Evolutionary conservation across 495 filamentous ascomycete species (phyloP).

Genomic region (Viridothelium virens): DNA sequence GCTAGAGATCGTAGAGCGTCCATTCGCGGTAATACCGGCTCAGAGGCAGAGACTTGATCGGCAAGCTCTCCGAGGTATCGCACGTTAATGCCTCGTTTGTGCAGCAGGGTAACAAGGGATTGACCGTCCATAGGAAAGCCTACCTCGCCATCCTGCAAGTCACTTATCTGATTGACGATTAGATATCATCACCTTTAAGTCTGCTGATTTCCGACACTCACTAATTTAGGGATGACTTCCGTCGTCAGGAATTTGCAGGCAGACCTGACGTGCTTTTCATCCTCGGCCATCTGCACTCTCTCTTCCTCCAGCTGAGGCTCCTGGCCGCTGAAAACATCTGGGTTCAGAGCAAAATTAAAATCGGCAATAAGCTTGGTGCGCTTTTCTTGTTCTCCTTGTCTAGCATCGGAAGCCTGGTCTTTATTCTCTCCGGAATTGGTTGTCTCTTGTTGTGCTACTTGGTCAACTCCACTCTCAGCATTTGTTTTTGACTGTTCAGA

Average conservation of each 20-base stretch:
- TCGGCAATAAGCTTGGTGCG: constrained; percentile 63
- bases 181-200: background rate
- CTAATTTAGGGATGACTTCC: constrained; percentile 62
- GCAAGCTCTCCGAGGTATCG: constrained; percentile 86
- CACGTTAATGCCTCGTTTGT: constrained; percentile 96
- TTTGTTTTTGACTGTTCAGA: constrained; percentile 7
- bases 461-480: constrained; percentile 19
- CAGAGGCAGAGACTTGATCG: constrained; percentile 41
- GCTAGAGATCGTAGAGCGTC: constrained; percentile 67
- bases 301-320: constrained; percentile 82
- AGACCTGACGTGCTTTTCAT: constrained; percentile 81
- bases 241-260: constrained; percentile 71
- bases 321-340: constrained; percentile 92
- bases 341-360: constrained; percentile 85
- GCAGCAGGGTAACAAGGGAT: constrained; percentile 79
- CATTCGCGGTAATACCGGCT: constrained; percentile 43
- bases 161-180: constrained; percentile 49
- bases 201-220: constrained; percentile 19
- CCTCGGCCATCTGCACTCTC: constrained; percentile 72
- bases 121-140: constrained; percentile 97
- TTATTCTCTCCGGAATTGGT: constrained; percentile 18
- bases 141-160: constrained; percentile 85
- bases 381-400: constrained; percentile 44
- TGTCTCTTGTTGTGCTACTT: constrained; percentile 14
- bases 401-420: constrained; percentile 25